Evolutionary conservation across 2,329 filamentous ascomycete genomes (phyloP).

Genomic region (Aspergillus pseudonomiae): DNA sequence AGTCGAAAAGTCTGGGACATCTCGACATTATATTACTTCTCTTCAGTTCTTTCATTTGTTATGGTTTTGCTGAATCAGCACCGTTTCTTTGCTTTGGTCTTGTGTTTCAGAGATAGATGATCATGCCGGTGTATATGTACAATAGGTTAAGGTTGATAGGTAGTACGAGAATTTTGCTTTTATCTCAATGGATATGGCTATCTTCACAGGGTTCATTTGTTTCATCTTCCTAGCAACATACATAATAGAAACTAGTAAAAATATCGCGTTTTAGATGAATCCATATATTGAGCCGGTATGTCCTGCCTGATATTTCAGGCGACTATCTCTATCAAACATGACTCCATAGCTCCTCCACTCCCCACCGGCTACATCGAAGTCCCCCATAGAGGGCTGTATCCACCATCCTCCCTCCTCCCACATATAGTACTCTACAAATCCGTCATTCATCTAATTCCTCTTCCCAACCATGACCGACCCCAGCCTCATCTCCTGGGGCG

Average conservation of each 20-base stretch:
- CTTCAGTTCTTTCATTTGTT: slow-evolving; percentile 20
- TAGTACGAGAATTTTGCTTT: not conserved
- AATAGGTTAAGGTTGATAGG: slow-evolving; percentile 16
- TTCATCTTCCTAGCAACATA: not conserved
- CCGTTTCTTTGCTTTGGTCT: slow-evolving; percentile 5
- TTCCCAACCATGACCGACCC: slow-evolving; percentile 31
- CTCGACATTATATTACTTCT: slow-evolving; percentile 22
- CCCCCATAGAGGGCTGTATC: not conserved
- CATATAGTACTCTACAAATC: slow-evolving; percentile 8
- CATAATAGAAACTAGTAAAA: not conserved
- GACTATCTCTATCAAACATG: slow-evolving; percentile 7
- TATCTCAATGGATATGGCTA: not conserved
- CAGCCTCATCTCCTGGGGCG: slow-evolving; percentile 56
- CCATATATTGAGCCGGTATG: not conserved
- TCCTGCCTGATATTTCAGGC: slow-evolving; percentile 19
- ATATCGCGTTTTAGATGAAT: not conserved
- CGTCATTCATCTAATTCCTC: not conserved
- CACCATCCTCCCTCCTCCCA: not conserved
- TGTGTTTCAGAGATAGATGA: slow-evolving; percentile 22
- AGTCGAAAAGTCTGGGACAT: slow-evolving; percentile 26
- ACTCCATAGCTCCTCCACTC: slow-evolving; percentile 7
- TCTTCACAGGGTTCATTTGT: not conserved
- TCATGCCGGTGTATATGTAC: slow-evolving; percentile 24
- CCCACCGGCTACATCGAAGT: not conserved
- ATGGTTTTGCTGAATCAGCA: slow-evolving; percentile 10